A percentile compares a stretch with the other conserved stretches of the same genome.
phyloP scores from a whole-genome alignment of 306 rosid species.

The Boehmeria nivea region DNA sequence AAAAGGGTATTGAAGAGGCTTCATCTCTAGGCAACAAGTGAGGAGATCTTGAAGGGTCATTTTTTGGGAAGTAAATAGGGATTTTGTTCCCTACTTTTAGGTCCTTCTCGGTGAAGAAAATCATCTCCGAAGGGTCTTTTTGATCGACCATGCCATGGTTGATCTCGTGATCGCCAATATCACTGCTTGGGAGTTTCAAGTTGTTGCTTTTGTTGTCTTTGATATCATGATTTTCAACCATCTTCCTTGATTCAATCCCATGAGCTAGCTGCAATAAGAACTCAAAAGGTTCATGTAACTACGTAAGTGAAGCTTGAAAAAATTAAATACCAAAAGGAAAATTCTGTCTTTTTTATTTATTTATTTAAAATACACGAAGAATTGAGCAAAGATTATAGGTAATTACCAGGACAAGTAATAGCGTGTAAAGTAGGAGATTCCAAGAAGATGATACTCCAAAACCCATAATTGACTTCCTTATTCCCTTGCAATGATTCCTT shows the following conservation, averaged over 20 bases:
- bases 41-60: constrained; percentile 54
- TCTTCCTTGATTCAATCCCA: constrained; percentile 26
- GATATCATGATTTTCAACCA: constrained; percentile 1
- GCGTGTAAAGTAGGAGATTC: not conserved
- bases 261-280: constrained; percentile 27
- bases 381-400: not conserved
- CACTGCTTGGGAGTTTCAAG: not conserved
- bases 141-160: too few relatives aligned
- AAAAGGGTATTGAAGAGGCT: constrained; percentile 59
- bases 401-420: constrained; percentile 8
- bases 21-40: constrained; percentile 40
- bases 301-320: too few relatives aligned
- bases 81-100: constrained; percentile 45
- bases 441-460: not conserved
- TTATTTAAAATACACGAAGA: not conserved
- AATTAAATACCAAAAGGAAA: too few relatives aligned
- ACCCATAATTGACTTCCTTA: not conserved
- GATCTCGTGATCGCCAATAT: not conserved
- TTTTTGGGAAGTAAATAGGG: constrained; percentile 56
- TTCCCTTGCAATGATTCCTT: not conserved
- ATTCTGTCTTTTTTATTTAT: too few relatives aligned
- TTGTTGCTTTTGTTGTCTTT: not conserved
- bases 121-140: constrained; percentile 43
- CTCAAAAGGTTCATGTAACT: not conserved
- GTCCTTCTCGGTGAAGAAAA: constrained; percentile 61